Conservation (phyloP, 768 basidiomycete species). For the Kwoniella pini region DNA sequence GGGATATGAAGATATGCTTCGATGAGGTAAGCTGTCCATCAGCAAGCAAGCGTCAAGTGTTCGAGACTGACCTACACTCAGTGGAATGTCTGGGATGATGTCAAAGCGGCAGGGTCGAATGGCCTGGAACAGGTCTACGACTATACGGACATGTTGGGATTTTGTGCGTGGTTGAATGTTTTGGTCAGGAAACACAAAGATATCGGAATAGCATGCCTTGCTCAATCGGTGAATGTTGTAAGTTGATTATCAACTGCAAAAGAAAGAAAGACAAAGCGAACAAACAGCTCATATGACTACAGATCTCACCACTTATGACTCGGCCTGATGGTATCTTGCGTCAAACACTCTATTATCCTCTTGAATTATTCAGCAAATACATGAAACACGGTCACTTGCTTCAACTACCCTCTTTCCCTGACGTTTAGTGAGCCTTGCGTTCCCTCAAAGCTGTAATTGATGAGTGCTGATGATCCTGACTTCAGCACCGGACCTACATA, state of each 20-base stretch:
- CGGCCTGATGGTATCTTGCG: constrained; percentile 7
- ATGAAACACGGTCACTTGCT: constrained; percentile 58
- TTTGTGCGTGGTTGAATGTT: constrained; percentile 66
- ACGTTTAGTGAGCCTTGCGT: constrained; percentile 38
- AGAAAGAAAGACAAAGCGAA: not conserved
- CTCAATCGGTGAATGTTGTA: constrained; percentile 60
- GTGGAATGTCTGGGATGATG: constrained; percentile 60
- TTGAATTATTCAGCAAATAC: constrained; percentile 62
- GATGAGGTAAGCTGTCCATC: constrained; percentile 56
- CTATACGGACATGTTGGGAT: constrained; percentile 62
- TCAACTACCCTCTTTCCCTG: constrained; percentile 23
- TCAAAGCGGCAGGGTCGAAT: constrained; percentile 59
- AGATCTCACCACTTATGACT: constrained; percentile 58
- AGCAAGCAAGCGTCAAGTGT: too few relatives aligned
- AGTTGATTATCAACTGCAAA: constrained; percentile 14
- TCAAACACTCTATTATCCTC: constrained; percentile 39
- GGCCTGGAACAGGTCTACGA: constrained; percentile 64
- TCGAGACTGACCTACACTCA: not conserved
- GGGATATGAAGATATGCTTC: constrained; percentile 56
- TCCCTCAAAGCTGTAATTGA: not conserved
- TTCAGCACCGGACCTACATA: constrained; percentile 57
- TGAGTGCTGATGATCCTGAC: not conserved
- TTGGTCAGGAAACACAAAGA: constrained; percentile 65
- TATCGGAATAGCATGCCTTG: constrained; percentile 65
- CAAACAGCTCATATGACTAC: constrained; percentile 35